Base-by-base conservation (phyloP, 805 yeast species). In the Torulaspora delbrueckii region DNA sequence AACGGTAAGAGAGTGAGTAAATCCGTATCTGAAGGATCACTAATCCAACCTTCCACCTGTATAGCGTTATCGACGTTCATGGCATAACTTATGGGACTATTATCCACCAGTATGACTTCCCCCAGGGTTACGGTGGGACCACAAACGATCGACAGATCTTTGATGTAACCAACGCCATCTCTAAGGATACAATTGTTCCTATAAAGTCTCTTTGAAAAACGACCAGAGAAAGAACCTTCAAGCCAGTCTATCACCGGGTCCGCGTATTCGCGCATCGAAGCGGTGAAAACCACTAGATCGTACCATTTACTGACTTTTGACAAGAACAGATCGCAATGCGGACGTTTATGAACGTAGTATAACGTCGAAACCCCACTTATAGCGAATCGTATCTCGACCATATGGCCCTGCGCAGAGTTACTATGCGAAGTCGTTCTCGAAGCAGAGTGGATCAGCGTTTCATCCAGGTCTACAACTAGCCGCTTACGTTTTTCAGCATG, bases 11-110 rank as follows among this genome's bases (percentile, higher is more conserved):
- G 67, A 56, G 88, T 82, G 65, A 93, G 70, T 47, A 93, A 69
- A 58, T 88, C 96, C 18, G 82, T 72, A 60, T 93, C 99, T 30
- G 83, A 78, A n/a, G 95, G 96, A 66, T 93, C 99, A 60, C 86
- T 87, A 51, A 93, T 88, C 99, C 99, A 93, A 37, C 99, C 98
- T 67, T 90, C 96, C 5, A 93, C 88, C 69, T 84, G 81, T 18
- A 93, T 83, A 1, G 96, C 99, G 59, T 93, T 93, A 54, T 82
- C 82, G 48, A 81, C 86, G 63, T 91, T 90, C 63, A 79, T 68
- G 12, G 87, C 82, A 63, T 86, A 93, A 59, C 95, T 84, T 22
- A 89, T 77, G 1, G 98, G 98, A 8, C 96, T 88, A 68, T 93
- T 93, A 68, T 93, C 99, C 41, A 93, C 75, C 30, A 93, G 83